Evolutionary conservation across 805 yeast species (phyloP).

Genomic region (Candida oleophila): DNA sequence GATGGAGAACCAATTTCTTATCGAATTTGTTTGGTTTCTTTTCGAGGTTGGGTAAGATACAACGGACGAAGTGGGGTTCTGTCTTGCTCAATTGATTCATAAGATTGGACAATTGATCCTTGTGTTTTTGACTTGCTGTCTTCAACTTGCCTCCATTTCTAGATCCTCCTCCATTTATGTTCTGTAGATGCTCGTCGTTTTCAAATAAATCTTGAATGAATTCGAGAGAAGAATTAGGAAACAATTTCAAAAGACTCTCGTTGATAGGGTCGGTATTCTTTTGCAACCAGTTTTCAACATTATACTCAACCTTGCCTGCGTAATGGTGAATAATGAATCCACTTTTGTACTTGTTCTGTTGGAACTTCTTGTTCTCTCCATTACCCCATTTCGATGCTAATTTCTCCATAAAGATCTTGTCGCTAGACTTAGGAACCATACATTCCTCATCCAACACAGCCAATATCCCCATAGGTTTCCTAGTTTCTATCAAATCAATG

Average conservation of each 20-base stretch:
- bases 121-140: conserved; percentile 87
- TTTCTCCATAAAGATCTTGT: conserved; percentile 78
- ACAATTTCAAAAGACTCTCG: conserved; percentile 63
- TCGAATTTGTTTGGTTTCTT: conserved; percentile 73
- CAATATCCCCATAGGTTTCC: conserved; percentile 73
- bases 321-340: conserved; percentile 89
- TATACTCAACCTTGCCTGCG: conserved; percentile 95
- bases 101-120: conserved; percentile 72
- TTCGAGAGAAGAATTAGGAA: conserved; percentile 54
- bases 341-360: conserved; percentile 67
- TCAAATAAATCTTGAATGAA: conserved; percentile 59
- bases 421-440: conserved; percentile 87
- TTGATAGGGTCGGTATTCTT: conserved; percentile 93
- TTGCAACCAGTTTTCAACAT: conserved; percentile 88
- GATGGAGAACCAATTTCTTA: conserved; percentile 76
- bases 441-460: conserved; percentile 93
- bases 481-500: conserved; percentile 83
- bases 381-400: conserved; percentile 63
- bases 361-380: conserved; percentile 50
- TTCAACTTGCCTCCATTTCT: conserved; percentile 34
- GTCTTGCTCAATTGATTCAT: conserved; percentile 75
- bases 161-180: conserved; percentile 24
- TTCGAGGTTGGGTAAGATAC: conserved; percentile 84
- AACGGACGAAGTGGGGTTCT: conserved; percentile 95
- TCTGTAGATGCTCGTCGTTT: conserved; percentile 27